These are phyloP conservation scores for Nakazawaea wickerhamii DNA, from an alignment of 805 yeast genomes.

Conservation along the genomic window DNA sequence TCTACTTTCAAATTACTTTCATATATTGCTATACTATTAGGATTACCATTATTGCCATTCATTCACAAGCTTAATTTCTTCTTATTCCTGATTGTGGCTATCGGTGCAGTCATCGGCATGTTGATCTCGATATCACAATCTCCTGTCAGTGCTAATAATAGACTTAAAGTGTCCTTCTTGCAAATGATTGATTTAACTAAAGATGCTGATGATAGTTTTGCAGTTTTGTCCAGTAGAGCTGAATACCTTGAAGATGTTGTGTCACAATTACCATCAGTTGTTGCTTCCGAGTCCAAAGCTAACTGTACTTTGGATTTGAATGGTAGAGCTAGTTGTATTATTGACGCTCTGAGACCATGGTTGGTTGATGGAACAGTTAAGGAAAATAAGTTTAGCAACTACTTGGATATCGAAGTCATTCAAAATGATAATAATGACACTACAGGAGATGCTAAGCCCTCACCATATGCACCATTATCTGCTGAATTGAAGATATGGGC, in stretches of 20 bases:
- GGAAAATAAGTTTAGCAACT: slow-evolving; percentile 33
- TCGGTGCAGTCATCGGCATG: slow-evolving; percentile 33
- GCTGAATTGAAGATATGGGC: slow-evolving; percentile 58
- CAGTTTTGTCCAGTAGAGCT: slow-evolving; percentile 45
- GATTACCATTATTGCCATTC: slow-evolving; percentile 59
- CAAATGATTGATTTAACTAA: slow-evolving; percentile 50
- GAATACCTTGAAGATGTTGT: slow-evolving; percentile 44
- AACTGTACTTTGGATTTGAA: slow-evolving; percentile 18
- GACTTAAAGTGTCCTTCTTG: slow-evolving; percentile 67
- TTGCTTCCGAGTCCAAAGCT: slow-evolving; percentile 22
- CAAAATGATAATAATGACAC: slow-evolving; percentile 40
- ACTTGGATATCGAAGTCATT: slow-evolving; percentile 45
- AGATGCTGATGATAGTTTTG: slow-evolving; percentile 28
- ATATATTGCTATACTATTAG: slow-evolving; percentile 30
- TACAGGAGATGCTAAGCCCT: slow-evolving; percentile 27
- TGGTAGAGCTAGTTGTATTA: slow-evolving; percentile 51
- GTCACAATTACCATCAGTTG: slow-evolving; percentile 60
- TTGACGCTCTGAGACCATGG: slow-evolving; percentile 42
- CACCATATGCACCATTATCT: slow-evolving; percentile 57
- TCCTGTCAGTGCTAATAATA: slow-evolving; percentile 60
- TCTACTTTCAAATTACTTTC: slow-evolving; percentile 32
- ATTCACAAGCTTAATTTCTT: slow-evolving; percentile 58
- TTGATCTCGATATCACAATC: slow-evolving; percentile 31
- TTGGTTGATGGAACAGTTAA: slow-evolving; percentile 31
- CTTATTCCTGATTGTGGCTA: slow-evolving; percentile 35